These are phyloP conservation scores for Sphaerulina populicola DNA, from an alignment of 2,329 filamentous ascomycete genomes.

Conservation along the genomic window DNA sequence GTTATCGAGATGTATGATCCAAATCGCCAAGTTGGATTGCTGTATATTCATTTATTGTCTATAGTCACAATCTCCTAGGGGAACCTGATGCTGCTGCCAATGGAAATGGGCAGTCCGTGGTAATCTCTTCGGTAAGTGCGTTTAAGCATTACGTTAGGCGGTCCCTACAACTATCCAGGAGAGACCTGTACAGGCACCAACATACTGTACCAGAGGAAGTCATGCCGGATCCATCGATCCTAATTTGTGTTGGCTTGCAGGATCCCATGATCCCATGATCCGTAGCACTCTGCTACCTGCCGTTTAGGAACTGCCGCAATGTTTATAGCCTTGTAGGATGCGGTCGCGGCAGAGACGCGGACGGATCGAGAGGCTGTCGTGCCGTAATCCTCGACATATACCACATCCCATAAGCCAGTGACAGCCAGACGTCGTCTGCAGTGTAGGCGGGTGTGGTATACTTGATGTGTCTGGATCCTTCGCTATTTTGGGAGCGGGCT, in stretches of 20 bases:
- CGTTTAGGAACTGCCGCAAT: neutral
- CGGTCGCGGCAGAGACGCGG: neutral
- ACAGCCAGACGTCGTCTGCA: neutral
- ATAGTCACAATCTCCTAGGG: too few species aligned
- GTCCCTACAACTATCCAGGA: too few species aligned
- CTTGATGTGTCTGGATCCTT: constrained; percentile 7
- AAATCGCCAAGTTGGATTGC: too few species aligned
- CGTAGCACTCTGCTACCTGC: neutral
- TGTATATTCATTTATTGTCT: too few species aligned
- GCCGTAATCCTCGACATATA: neutral
- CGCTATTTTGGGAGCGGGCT: neutral
- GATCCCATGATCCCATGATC: neutral
- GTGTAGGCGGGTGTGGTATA: neutral
- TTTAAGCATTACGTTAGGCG: too few species aligned
- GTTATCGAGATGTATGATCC: too few species aligned
- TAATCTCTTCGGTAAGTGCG: too few species aligned
- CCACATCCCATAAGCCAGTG: neutral
- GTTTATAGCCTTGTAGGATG: neutral
- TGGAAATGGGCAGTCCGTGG: too few species aligned
- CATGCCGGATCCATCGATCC: too few species aligned
- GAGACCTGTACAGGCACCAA: too few species aligned
- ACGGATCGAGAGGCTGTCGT: neutral
- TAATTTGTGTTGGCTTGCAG: neutral
- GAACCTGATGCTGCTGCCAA: too few species aligned
- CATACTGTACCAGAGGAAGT: too few species aligned